phyloP scores from a whole-genome alignment of 2,329 filamentous ascomycete genomes.

The Colletotrichum destructivum region DNA sequence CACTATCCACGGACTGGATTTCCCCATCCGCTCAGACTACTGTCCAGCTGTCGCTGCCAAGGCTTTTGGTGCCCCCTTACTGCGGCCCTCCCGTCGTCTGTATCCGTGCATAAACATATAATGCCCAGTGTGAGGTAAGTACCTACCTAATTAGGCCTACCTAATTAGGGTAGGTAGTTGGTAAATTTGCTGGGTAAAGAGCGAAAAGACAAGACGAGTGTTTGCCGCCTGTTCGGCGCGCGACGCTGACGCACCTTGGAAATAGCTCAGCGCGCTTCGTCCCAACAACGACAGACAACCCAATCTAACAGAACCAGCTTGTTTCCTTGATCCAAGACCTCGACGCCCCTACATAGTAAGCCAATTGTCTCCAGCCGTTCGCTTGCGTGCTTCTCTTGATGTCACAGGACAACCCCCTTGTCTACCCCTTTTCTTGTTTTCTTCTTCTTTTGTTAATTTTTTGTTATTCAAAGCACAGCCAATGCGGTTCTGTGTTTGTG shows the following conservation, averaged over 20 bases:
- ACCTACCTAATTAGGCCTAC: no score
- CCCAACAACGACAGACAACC: constrained; percentile 24
- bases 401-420: neutral
- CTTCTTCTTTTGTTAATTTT: no score
- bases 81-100: neutral
- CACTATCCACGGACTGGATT: constrained; percentile 13
- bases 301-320: constrained; percentile 21
- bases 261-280: constrained; percentile 42
- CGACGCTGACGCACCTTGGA: constrained; percentile 27
- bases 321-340: constrained; percentile 18
- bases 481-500: neutral
- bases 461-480: neutral
- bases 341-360: constrained; percentile 3
- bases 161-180: no score
- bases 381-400: neutral
- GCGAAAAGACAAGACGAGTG: neutral
- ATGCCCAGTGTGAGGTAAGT: no score
- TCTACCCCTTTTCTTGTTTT: neutral
- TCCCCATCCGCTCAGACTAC: constrained; percentile 18
- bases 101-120: no score
- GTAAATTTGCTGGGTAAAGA: no score
- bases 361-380: constrained; percentile 1
- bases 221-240: neutral
- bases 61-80: neutral
- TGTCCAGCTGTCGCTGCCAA: constrained; percentile 13